These are phyloP conservation scores for Sorghum bicolor DNA, from an alignment of 176 grass and related monocot species.

Conservation along the genomic window Sorghum_bicolor_NCBIv3 NC_012870.2:12370001-12370500, in stretches of 20 bases:
- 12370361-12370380: neutral
- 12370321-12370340: neutral
- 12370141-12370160: conserved; percentile 57
- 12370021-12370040: conserved; percentile 39
- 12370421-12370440: neutral
- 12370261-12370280: conserved; percentile 33
- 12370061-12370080: too few species aligned
- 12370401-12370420: neutral
- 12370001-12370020: conserved; percentile 36
- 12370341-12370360: neutral
- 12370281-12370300: conserved; percentile 55
- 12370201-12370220: conserved; percentile 19
- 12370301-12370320: conserved; percentile 35
- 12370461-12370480: neutral
- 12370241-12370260: conserved; percentile 20
- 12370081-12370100: neutral
- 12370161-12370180: conserved; percentile 47
- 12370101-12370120: neutral
- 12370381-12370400: neutral
- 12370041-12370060: conserved; percentile 42
- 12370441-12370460: neutral
- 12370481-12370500: neutral
- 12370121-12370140: conserved; percentile 24
- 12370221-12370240: conserved; percentile 2
- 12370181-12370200: conserved; percentile 39